phyloP scores from a whole-genome alignment of 768 basidiomycete species.

The Mycena sanguinolenta region DNA sequence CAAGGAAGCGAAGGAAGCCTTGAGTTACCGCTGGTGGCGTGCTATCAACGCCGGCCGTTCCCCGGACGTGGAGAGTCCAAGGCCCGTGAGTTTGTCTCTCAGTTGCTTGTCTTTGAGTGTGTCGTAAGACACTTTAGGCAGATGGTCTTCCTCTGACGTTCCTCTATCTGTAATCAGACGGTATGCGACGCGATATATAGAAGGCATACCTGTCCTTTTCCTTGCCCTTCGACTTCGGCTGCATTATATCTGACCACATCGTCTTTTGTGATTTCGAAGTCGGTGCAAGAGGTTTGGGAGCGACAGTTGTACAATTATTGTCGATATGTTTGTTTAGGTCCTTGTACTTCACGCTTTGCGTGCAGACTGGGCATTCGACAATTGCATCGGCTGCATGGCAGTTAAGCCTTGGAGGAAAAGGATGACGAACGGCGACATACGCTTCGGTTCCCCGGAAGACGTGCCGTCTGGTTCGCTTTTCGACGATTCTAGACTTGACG shows the following conservation, averaged over 20 bases:
- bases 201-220: slow-evolving; percentile 43
- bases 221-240: slow-evolving; percentile 55
- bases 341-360: slow-evolving; percentile 56
- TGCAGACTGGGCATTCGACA: slow-evolving; percentile 77
- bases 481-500: slow-evolving; percentile 23
- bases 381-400: slow-evolving; percentile 49
- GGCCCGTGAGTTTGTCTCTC: slow-evolving; percentile 66
- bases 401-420: background rate
- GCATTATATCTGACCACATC: slow-evolving; percentile 64
- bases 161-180: slow-evolving; percentile 38
- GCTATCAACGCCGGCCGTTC: slow-evolving; percentile 64
- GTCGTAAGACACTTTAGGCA: slow-evolving; percentile 77
- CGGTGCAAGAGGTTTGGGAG: slow-evolving; percentile 37
- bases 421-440: slow-evolving; percentile 1
- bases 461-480: background rate
- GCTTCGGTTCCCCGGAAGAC: slow-evolving; percentile 8
- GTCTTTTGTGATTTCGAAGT: slow-evolving; percentile 46
- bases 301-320: slow-evolving; percentile 60
- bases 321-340: slow-evolving; percentile 78
- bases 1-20: background rate
- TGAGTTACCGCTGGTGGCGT: slow-evolving; percentile 69
- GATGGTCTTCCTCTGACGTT: slow-evolving; percentile 52
- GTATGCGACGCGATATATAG: background rate
- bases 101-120: slow-evolving; percentile 73
- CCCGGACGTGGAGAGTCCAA: slow-evolving; percentile 65